Evolutionary conservation across 2,329 filamentous ascomycete genomes (phyloP), one percentile per base, ranked within the genome.

Genomic region (Aspergillus sp.): DNA sequence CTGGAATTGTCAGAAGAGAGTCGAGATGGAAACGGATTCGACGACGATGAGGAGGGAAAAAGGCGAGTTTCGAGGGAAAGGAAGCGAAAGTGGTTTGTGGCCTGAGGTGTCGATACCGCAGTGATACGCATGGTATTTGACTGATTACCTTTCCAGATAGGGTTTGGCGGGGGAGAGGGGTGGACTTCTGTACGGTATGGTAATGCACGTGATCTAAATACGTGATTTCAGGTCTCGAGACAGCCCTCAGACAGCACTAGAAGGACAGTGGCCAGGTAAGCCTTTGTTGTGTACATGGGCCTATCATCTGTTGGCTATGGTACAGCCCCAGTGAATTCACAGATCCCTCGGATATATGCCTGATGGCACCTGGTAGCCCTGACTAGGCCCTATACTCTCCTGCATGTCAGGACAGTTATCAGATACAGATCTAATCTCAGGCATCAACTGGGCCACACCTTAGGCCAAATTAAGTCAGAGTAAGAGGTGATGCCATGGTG

Each of bases 111-210:
- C 30, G 7, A 35, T 42, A 42, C 40, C 10, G n/a, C 12, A n/a
- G 9, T 29, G 6, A 12, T 42, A 42, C 40, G 27, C 12, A 5
- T 42, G 9, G 29, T 42, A 32, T 42, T 10, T 42, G n/a, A 39
- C 36, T 4, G 36, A 39, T 27, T 27, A 3, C 36, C 36, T 44
- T 47, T 43, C 39, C 45, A 39, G 38, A 45, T 61, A 57, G 59
- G 52, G 56, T 57, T 52, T 39, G 19, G 36, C 26, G 36, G 36
- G 51, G 53, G 52, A 55, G 52, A 52, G 46, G 52, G 55, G 53
- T 52, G 52, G 53, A 57, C 51, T 58, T 26, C 30, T 19, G 41
- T 43, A 43, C 35, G 41, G 26, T 43, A 43, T 27, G 41, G 41
- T 43, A 43, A 43, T 12, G 9, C 19, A 35, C 30, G 32, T 43